These are phyloP conservation scores for Ceratopteris richardii DNA, from an alignment of 75 land plant genomes.

Conservation along the genomic window DNA sequence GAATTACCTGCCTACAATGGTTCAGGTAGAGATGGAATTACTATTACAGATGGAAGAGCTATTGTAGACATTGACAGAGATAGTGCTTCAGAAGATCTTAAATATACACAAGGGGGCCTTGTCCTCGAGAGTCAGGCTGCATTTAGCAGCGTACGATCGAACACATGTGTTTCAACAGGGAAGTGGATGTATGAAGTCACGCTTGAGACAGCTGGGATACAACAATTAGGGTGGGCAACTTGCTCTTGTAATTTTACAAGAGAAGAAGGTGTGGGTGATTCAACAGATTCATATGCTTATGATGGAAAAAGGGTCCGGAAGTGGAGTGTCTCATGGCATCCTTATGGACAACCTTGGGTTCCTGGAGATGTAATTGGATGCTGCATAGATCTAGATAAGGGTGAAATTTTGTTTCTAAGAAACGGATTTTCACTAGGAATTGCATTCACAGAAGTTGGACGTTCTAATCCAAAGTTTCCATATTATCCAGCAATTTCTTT, in stretches of 20 bases:
- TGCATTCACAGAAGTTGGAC: slow-evolving; percentile 57
- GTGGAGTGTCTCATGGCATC: slow-evolving; percentile 55
- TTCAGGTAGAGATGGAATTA: slow-evolving; percentile 40
- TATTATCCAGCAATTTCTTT: slow-evolving; percentile 89
- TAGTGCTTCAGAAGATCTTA: slow-evolving; percentile 62
- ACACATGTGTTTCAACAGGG: slow-evolving; percentile 73
- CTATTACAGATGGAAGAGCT: slow-evolving; percentile 16
- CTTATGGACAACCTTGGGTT: slow-evolving; percentile 92
- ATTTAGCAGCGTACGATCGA: slow-evolving; percentile 84
- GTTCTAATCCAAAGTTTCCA: slow-evolving; percentile 46
- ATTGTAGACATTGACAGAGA: slow-evolving; percentile 45
- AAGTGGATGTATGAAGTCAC: slow-evolving; percentile 97
- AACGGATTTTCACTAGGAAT: slow-evolving; percentile 80
- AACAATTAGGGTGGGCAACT: slow-evolving; percentile 96
- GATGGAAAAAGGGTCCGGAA: slow-evolving; percentile 81
- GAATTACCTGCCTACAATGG: neutral
- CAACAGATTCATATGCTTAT: slow-evolving; percentile 90
- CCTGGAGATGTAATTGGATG: slow-evolving; percentile 94
- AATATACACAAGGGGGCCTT: slow-evolving; percentile 26
- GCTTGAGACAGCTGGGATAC: slow-evolving; percentile 80
- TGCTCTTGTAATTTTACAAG: slow-evolving; percentile 69
- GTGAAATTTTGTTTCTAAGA: slow-evolving; percentile 63
- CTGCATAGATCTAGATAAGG: slow-evolving; percentile 72
- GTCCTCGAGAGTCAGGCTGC: slow-evolving; percentile 67
- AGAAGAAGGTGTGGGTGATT: slow-evolving; percentile 89